phyloP scores from a whole-genome alignment of 192 early-diverging fungal species.

The Backusella mclennaniae region DNA sequence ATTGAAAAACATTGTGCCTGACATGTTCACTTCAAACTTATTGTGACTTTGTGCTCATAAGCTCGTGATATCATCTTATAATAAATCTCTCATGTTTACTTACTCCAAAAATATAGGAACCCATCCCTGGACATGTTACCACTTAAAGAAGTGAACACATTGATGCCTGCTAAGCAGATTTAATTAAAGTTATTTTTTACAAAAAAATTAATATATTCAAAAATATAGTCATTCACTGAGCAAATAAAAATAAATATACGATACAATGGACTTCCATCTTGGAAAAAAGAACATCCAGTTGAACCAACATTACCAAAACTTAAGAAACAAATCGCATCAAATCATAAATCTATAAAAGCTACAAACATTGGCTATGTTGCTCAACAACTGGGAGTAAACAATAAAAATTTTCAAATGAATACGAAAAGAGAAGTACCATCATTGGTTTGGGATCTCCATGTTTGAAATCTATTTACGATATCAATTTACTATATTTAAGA shows the following conservation, averaged over 20 bases:
- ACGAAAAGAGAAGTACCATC: neutral
- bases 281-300: neutral
- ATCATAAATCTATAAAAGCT: neutral
- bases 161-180: neutral
- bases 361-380: neutral
- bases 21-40: neutral
- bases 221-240: neutral
- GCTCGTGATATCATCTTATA: neutral
- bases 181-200: neutral
- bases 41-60: neutral
- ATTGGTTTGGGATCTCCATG: too few species aligned
- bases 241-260: neutral
- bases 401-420: neutral
- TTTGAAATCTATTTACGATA: too few species aligned
- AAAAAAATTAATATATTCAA: neutral
- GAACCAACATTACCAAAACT: neutral
- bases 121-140: neutral
- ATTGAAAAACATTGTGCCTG: neutral
- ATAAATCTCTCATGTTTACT: neutral
- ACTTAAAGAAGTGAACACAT: slow-evolving; percentile 3
- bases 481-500: too few species aligned
- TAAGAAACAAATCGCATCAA: neutral
- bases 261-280: neutral
- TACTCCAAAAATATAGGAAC: neutral
- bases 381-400: neutral